Evolutionary conservation across 495 filamentous ascomycete species (phyloP).

Genomic region (Neurospora sp.): DNA sequence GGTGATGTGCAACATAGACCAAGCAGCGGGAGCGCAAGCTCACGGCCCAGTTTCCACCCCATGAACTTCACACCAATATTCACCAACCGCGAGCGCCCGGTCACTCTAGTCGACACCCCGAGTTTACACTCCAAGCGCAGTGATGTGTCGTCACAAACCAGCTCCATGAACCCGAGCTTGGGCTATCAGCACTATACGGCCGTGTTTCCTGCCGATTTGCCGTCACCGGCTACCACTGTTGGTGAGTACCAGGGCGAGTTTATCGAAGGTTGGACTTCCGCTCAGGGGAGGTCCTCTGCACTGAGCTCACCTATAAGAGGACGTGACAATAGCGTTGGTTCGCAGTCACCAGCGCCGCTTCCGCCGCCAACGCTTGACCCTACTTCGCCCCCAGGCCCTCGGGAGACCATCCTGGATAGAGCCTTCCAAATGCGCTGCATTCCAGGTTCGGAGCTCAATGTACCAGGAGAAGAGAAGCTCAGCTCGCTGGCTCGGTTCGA

Average conservation of each 20-base stretch:
- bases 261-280: conserved; percentile 47
- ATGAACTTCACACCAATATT: conserved; percentile 26
- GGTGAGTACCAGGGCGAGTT: conserved; percentile 45
- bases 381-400: conserved; percentile 32
- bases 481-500: conserved; percentile 49
- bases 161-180: conserved; percentile 32
- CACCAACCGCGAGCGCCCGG: conserved; percentile 29
- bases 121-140: conserved; percentile 44
- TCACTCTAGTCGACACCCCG: conserved; percentile 37
- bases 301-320: conserved; percentile 37
- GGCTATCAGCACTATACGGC: conserved; percentile 32
- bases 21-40: conserved; percentile 20
- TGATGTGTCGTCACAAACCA: conserved; percentile 43
- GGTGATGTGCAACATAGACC: conserved; percentile 22
- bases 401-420: conserved; percentile 50
- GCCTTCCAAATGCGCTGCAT: conserved; percentile 48
- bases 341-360: conserved; percentile 23
- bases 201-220: conserved; percentile 37
- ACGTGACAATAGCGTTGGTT: conserved; percentile 31
- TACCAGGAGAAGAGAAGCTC: conserved; percentile 43
- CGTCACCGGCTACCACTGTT: conserved; percentile 39
- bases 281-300: conserved; percentile 44
- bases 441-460: conserved; percentile 35
- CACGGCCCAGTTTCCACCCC: conserved; percentile 22
- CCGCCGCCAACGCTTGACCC: conserved; percentile 22